A percentile compares a stretch with the other conserved stretches of the same genome.
These are phyloP conservation scores for Cyberlindnera subsufficiens DNA, from an alignment of 805 yeast species.

Conservation along the genomic window DNA sequence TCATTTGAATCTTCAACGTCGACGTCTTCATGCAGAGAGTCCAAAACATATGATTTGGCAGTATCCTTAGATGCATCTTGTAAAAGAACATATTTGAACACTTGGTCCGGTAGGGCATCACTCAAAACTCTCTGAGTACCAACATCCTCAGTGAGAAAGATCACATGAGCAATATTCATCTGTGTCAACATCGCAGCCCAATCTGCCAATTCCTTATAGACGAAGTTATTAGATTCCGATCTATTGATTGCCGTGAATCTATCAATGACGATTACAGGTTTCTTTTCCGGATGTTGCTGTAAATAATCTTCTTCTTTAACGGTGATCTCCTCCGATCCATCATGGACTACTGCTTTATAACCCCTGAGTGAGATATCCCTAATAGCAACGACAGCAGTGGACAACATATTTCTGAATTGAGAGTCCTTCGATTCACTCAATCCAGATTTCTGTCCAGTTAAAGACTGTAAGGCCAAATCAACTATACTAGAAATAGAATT, in stretches of 20 bases:
- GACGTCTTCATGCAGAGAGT: constrained; percentile 35
- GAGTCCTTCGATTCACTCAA: constrained; percentile 76
- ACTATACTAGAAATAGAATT: constrained; percentile 71
- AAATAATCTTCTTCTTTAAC: constrained; percentile 75
- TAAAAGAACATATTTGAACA: constrained; percentile 66
- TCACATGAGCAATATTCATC: constrained; percentile 82
- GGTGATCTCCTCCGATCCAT: constrained; percentile 26
- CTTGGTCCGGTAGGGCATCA: constrained; percentile 78
- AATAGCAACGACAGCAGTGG: constrained; percentile 67
- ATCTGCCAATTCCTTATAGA: constrained; percentile 71
- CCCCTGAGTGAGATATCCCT: constrained; percentile 53
- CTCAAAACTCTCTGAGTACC: constrained; percentile 65
- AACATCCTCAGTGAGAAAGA: constrained; percentile 80
- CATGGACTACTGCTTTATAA: constrained; percentile 28
- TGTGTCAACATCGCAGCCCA: constrained; percentile 82
- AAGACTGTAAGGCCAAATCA: constrained; percentile 82
- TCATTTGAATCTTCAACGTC: constrained; percentile 22
- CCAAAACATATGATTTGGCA: constrained; percentile 63
- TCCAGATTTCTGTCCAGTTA: constrained; percentile 93
- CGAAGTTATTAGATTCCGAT: constrained; percentile 55
- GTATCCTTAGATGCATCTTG: constrained; percentile 76
- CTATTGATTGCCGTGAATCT: constrained; percentile 54
- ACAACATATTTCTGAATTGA: constrained; percentile 75
- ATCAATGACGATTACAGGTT: constrained; percentile 82
- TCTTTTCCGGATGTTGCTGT: constrained; percentile 77